Evolutionary conservation across 2,329 filamentous ascomycete species (phyloP).

Genomic region (Penicillium sp.): DNA sequence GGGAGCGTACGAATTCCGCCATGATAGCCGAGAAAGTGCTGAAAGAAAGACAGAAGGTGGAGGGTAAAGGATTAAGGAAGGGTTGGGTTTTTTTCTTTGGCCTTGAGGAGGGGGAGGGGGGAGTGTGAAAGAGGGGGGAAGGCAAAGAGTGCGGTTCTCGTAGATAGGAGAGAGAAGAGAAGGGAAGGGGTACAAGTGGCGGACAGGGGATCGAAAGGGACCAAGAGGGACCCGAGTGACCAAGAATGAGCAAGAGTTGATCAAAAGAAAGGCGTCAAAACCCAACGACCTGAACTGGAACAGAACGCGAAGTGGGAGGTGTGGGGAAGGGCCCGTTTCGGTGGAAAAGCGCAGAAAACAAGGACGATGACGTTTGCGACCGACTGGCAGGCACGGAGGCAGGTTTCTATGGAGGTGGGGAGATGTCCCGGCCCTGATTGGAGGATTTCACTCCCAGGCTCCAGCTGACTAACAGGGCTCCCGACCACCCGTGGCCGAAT

Average conservation of each 20-base stretch:
- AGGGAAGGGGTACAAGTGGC: not conserved
- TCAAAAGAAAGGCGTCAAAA: conserved; percentile 12
- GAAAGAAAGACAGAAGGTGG: conserved; percentile 3
- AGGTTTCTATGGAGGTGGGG: conserved; percentile 12
- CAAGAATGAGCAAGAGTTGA: not conserved
- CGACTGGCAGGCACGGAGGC: conserved; percentile 4
- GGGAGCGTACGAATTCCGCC: conserved; percentile 98
- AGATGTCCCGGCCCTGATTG: too few species aligned
- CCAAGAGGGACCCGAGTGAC: not conserved
- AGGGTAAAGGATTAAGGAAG: not conserved
- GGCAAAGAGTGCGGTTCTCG: not conserved
- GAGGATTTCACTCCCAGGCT: not conserved
- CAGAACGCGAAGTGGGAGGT: conserved; percentile 11
- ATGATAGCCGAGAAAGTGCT: conserved; percentile 51
- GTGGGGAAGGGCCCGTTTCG: conserved; percentile 26
- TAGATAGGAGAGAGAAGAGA: not conserved
- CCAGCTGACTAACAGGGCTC: not conserved
- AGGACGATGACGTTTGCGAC: conserved; percentile 30
- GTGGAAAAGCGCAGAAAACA: conserved; percentile 22
- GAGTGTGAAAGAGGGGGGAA: not conserved
- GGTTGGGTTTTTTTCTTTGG: not conserved
- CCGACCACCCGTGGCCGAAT: too few species aligned
- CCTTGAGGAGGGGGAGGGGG: not conserved
- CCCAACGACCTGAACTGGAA: not conserved
- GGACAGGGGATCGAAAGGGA: not conserved